Percentiles rank a stretch among this genome's conserved stretches.
phyloP scores from a whole-genome alignment of 495 filamentous ascomycete species.

The Aspergillus carlsbadensis region DNA sequence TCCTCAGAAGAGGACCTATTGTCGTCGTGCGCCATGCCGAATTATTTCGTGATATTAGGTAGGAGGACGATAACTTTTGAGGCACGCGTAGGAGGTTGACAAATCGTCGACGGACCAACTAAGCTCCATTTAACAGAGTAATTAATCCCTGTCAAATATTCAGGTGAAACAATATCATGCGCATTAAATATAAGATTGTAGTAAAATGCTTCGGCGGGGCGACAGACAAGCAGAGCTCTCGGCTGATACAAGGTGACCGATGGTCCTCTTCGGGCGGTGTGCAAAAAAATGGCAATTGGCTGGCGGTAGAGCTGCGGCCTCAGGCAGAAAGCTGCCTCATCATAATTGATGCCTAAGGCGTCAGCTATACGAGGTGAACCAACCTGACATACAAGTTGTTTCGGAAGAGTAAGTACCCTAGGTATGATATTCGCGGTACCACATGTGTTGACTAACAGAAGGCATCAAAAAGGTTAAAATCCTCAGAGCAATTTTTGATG shows the following conservation, averaged over 20 bases:
- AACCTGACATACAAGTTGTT: not conserved
- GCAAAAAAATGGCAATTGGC: not conserved
- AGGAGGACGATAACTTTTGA: not conserved
- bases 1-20: constrained; percentile 36
- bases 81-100: not conserved
- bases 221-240: not conserved
- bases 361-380: not conserved
- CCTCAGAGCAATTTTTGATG: too few species aligned
- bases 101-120: not conserved
- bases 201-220: not conserved
- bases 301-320: constrained; percentile 1
- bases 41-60: not conserved
- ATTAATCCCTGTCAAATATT: not conserved
- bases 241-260: not conserved
- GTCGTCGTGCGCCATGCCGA: constrained; percentile 32
- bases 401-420: too few species aligned
- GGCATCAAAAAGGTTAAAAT: too few species aligned
- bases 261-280: constrained; percentile 3
- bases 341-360: not conserved
- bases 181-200: not conserved
- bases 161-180: not conserved
- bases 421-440: too few species aligned
- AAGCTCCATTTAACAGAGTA: not conserved
- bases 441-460: too few species aligned
- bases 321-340: not conserved